Conservation (phyloP, 768 basidiomycete genomes). For the Chalciporus sphaerocephalus region DNA sequence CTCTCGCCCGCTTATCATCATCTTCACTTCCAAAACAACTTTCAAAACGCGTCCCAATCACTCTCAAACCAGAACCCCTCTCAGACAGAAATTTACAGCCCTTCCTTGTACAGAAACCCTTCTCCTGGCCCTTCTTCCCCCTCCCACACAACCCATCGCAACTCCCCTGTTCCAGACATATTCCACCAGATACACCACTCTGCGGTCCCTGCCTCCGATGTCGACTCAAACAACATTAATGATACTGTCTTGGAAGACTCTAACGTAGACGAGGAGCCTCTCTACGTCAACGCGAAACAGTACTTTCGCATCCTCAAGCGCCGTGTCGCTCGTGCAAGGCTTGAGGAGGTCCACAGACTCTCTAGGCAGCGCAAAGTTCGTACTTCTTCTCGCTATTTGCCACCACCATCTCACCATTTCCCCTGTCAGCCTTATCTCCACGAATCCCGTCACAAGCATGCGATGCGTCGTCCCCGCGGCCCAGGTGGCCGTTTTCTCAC, state of each 20-base stretch:
- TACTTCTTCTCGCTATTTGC: background rate
- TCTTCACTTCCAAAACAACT: conserved; percentile 33
- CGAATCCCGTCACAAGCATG: conserved; percentile 96
- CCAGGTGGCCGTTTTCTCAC: conserved; percentile 98
- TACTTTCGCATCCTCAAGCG: conserved; percentile 98
- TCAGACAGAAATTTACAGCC: conserved; percentile 24
- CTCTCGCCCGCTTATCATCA: conserved; percentile 56
- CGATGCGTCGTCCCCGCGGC: conserved; percentile 93
- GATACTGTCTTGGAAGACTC: conserved; percentile 35
- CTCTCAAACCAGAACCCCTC: conserved; percentile 17
- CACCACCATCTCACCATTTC: conserved; percentile 8
- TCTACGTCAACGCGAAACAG: conserved; percentile 99
- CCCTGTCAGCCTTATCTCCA: conserved; percentile 85
- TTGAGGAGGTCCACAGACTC: conserved; percentile 91
- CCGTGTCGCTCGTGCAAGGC: conserved; percentile 80
- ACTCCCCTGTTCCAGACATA: conserved; percentile 28
- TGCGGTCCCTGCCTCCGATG: conserved; percentile 9
- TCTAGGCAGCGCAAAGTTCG: conserved; percentile 87
- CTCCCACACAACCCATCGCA: conserved; percentile 23
- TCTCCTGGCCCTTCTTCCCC: conserved; percentile 32
- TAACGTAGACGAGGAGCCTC: conserved; percentile 86
- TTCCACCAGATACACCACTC: conserved; percentile 30
- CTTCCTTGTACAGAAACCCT: conserved; percentile 24
- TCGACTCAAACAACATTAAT: conserved; percentile 8
- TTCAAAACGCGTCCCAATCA: conserved; percentile 19